Evolutionary conservation across 177 flowering plant genomes (phyloP).

Genomic region (Telopea speciosissima): DNA sequence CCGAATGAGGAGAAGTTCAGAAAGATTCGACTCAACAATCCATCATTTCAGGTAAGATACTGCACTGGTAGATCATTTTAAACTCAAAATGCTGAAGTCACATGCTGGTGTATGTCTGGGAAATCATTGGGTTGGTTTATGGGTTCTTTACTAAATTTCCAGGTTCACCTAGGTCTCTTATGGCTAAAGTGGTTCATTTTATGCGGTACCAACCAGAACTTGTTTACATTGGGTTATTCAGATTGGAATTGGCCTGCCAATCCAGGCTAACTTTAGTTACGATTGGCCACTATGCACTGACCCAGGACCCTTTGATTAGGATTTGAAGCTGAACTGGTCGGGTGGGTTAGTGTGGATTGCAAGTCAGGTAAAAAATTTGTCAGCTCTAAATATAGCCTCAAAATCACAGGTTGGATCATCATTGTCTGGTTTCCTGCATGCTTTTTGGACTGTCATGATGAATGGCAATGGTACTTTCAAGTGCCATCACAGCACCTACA

Average conservation of each 20-base stretch:
- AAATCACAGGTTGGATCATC: neutral
- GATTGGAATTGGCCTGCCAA: neutral
- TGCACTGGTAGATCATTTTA: neutral
- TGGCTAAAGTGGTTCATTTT: neutral
- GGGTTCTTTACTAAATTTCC: neutral
- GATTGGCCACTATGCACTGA: neutral
- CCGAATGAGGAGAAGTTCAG: conserved; percentile 79
- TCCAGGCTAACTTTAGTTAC: too few relatives aligned
- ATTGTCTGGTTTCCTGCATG: neutral
- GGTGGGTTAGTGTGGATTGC: too few relatives aligned
- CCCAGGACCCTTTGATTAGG: too few relatives aligned
- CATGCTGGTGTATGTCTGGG: neutral
- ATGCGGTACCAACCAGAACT: neutral
- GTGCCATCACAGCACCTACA: neutral
- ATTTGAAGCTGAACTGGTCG: too few relatives aligned
- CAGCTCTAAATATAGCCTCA: too few relatives aligned
- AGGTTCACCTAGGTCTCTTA: neutral
- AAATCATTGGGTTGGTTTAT: too few relatives aligned
- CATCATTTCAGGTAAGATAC: conserved; percentile 59
- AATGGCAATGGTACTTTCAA: neutral
- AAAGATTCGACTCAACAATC: conserved; percentile 69
- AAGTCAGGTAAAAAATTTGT: too few relatives aligned
- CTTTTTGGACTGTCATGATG: neutral
- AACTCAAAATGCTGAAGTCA: too few relatives aligned
- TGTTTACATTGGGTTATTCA: too few relatives aligned